Percentiles rank a stretch among this genome's conserved stretches.
phyloP scores from a whole-genome alignment of 1,284 basidiomycete genomes.

The Caloboletus inedulis region DNA sequence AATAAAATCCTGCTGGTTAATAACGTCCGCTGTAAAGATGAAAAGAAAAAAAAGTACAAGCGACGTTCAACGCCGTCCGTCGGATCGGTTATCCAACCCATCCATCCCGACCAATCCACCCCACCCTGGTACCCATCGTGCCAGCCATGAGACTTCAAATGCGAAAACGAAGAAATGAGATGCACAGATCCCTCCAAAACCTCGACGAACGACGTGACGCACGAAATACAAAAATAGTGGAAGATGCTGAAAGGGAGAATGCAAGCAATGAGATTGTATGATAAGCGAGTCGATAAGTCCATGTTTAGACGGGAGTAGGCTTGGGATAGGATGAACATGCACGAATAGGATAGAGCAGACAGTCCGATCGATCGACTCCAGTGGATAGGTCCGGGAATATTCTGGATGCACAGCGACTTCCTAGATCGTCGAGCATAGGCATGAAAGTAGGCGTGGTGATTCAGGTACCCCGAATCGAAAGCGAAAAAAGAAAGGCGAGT shows the following conservation, averaged over 20 bases:
- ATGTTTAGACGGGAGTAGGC: conserved; percentile 18
- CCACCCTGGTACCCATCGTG: neutral
- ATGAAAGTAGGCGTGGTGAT: neutral
- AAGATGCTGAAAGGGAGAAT: conserved; percentile 21
- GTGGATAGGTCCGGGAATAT: conserved; percentile 25
- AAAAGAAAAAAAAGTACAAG: conserved; percentile 22
- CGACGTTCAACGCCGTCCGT: conserved; percentile 17
- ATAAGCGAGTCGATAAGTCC: conserved; percentile 29
- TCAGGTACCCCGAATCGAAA: conserved; percentile 10
- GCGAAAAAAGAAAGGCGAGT: neutral
- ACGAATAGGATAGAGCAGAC: conserved; percentile 25
- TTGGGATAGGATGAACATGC: conserved; percentile 26
- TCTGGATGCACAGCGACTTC: conserved; percentile 21
- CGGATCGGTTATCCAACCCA: conserved; percentile 2
- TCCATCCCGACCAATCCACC: neutral
- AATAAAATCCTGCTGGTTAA: conserved; percentile 20
- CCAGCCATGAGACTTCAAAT: conserved; percentile 1
- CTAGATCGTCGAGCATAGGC: conserved; percentile 25
- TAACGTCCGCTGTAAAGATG: conserved; percentile 22
- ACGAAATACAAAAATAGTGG: conserved; percentile 23
- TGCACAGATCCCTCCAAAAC: conserved; percentile 1
- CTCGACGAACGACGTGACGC: conserved; percentile 7
- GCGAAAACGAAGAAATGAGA: conserved; percentile 9
- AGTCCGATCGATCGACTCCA: conserved; percentile 21
- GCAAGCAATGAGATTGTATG: conserved; percentile 32